phyloP scores from a whole-genome alignment of 495 filamentous ascomycete species.

The Hypomontagnella monticulosa region DNA sequence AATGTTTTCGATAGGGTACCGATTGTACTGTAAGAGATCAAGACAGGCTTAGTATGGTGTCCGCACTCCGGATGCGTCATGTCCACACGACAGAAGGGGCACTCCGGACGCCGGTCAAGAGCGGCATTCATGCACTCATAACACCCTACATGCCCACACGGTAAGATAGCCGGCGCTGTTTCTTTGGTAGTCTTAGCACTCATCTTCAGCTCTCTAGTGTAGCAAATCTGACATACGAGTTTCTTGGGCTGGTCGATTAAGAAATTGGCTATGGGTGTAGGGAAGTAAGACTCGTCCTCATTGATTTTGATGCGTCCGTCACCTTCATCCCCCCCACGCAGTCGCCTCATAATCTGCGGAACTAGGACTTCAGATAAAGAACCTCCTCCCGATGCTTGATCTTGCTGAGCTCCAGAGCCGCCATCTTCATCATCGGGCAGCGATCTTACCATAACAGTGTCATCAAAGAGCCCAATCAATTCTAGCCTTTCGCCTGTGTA shows the following conservation, averaged over 20 bases:
- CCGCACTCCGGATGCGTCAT: slow-evolving; percentile 19
- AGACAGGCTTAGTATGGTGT: slow-evolving; percentile 18
- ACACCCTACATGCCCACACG: slow-evolving; percentile 41
- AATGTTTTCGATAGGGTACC: slow-evolving; percentile 32
- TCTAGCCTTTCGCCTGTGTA: neutral
- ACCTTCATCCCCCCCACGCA: neutral
- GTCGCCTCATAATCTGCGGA: too few relatives aligned
- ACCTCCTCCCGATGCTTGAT: neutral
- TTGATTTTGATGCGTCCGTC: neutral
- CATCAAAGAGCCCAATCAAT: neutral
- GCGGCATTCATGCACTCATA: slow-evolving; percentile 15
- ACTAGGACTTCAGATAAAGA: too few relatives aligned
- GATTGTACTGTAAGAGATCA: slow-evolving; percentile 27
- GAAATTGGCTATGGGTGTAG: slow-evolving; percentile 36
- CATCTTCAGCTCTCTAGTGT: slow-evolving; percentile 14
- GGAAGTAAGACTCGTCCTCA: slow-evolving; percentile 29
- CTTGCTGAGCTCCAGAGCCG: neutral
- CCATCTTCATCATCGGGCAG: neutral
- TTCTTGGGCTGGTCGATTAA: slow-evolving; percentile 33
- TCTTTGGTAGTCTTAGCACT: neutral
- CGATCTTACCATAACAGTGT: neutral
- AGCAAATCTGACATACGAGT: slow-evolving; percentile 39
- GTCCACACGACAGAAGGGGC: slow-evolving; percentile 35
- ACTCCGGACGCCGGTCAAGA: neutral
- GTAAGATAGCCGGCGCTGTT: slow-evolving; percentile 8